These are phyloP conservation scores for Thelonectria rubi DNA, from an alignment of 2,329 filamentous ascomycete genomes.

Conservation along the genomic window DNA sequence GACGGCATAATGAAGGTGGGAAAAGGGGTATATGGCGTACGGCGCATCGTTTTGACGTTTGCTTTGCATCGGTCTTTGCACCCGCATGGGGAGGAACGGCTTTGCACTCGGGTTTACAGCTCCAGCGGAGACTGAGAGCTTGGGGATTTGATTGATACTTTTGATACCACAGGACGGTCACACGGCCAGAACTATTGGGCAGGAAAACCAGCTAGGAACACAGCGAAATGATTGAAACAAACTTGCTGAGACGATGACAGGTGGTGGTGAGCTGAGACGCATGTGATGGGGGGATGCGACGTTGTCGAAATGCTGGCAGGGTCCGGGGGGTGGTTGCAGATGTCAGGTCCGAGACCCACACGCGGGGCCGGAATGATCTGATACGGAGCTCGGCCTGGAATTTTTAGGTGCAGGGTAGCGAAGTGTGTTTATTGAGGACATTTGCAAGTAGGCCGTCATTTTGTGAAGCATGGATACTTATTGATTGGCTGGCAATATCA, in stretches of 20 bases:
- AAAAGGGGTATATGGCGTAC: conserved; percentile 27
- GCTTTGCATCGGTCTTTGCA: conserved; percentile 34
- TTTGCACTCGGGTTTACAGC: conserved; percentile 34
- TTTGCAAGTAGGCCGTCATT: no score
- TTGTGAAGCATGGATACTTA: not conserved
- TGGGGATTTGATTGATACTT: conserved; percentile 36
- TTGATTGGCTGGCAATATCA: not conserved
- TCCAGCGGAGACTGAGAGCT: conserved; percentile 33
- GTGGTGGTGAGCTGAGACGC: conserved; percentile 21
- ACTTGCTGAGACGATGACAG: not conserved
- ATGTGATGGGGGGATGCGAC: conserved; percentile 16
- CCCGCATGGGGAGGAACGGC: conserved; percentile 37
- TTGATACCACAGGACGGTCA: conserved; percentile 41
- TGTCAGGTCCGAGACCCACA: conserved; percentile 13
- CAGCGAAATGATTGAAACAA: conserved; percentile 35
- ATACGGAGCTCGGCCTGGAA: conserved; percentile 7
- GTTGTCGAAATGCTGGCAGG: not conserved
- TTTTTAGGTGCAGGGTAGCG: conserved; percentile 11
- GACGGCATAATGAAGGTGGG: conserved; percentile 30
- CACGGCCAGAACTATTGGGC: conserved; percentile 32
- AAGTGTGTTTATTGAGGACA: not conserved
- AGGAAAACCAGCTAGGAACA: conserved; percentile 34
- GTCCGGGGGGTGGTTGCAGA: conserved; percentile 2
- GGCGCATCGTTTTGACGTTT: conserved; percentile 31
- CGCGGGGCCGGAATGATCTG: conserved; percentile 12